Evolutionary conservation across 352 stramenopile species (phyloP), one percentile per base, ranked within the genome.

Genomic region (Pythium periplocum): DNA sequence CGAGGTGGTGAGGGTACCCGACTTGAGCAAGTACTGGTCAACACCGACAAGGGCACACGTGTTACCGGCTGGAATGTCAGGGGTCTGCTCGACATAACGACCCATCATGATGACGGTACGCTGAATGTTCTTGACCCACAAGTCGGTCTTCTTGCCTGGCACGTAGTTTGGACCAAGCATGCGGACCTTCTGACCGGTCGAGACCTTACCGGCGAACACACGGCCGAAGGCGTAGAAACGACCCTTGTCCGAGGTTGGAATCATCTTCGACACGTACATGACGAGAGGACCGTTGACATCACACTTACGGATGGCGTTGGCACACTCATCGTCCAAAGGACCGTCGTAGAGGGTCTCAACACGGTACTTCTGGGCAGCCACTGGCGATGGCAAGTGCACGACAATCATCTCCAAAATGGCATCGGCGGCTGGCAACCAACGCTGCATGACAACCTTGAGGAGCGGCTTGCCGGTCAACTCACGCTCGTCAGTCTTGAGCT

Each of bases 241-340:
- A 56, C 96, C 96, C 76, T 88, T 87, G 79, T 99, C 98, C 78
- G 98, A 97, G 49, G 97, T 99, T 61, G 97, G 97, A 61, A 99
- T 96, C 97, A 99, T 99, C 91, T 99, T 99, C 17, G 96, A 99
- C 64, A 99, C 94, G 90, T 99, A 99, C 97, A 99, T 99, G 73
- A 98, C 98, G 26, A 99, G 78, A 50, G 96, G 95, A 60, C 95
- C 95, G 68, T 96, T 96, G 55, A 98, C 97, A 75, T 99, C 96
- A 66, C 97, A 99, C 63, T 96, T 98, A 51, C 96, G 87, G 75
- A 99, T 99, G 64, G 95, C 96, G 57, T 90, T 91, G 63, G 96
- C 96, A 55, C 92, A 98, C 64, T 97, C 93, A 70, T 99, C 97
- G 73, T 99, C 97, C 37, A 98, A 81, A 61, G 97, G 97, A 66